Base-by-base conservation (phyloP, 1,139 yeast genomes). In the Spencermartinsiella ligniputridi region DNA sequence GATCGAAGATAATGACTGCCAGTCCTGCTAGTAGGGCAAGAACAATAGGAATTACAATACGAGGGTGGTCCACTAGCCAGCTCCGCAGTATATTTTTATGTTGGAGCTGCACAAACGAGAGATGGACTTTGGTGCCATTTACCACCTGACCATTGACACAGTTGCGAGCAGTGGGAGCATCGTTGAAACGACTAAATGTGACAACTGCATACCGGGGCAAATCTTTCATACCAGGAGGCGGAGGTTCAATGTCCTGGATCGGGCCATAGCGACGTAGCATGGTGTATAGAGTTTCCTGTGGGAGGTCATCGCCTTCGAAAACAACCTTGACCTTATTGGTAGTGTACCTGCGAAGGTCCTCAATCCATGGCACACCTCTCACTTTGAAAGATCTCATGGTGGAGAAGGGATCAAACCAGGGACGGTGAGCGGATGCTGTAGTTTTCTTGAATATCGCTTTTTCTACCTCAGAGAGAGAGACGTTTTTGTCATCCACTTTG, bases 321-420 rank as follows among this genome's bases (percentile, higher is more conserved):
- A 74, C 73, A 2, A 90, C 81, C 46, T 76, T 74, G 29, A 92
- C 65, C 18, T 73, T 71, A 11, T 72, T 67, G 48, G 83, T 80
- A 8, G 95, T 95, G 52, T 75, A 76, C 52, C 97, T 69, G 53
- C 85, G 76, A 60, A 92, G 71, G 62, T 92, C 98, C 64, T 92
- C 97, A 51, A 92, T 85, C 97, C 97, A 92, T 0, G 98, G 98
- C 0, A 79, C 74, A 47, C 98, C 98, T 54, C 83, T 83, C 1
- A 94, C 97, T 0, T 86, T 80, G 72, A 83, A 45, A 69, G 84
- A 58, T 67, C 62, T 65, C 80, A 73, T 58, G 63, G 67, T 45
- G 62, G 69, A 48, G 58, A 63, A 52, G 52, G 74, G 52, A 39
- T 52, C 47, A 38, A 47, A 54, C 47, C 51, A 37, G 11, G 53